phyloP scores from a whole-genome alignment of 768 basidiomycete species.

The Hirschioporus abietinus region DNA sequence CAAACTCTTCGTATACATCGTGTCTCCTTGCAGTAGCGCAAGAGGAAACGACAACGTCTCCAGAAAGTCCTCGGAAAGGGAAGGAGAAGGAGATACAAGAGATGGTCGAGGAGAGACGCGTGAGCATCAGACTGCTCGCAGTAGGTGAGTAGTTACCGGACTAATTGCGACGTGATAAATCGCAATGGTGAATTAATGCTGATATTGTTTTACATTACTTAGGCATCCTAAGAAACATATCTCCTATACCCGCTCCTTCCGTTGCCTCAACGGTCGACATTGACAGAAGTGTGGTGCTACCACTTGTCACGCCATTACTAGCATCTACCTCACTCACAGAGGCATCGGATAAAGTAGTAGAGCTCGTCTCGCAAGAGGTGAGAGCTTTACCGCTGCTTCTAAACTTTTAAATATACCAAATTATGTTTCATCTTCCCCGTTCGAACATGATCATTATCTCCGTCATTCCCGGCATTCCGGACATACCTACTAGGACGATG shows the following conservation, averaged over 20 bases:
- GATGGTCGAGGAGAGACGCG: conserved; percentile 39
- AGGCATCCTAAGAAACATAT: conserved; percentile 76
- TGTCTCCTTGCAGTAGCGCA: conserved; percentile 62
- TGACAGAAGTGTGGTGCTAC: conserved; percentile 67
- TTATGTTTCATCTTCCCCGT: background rate
- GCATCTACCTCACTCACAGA: conserved; percentile 52
- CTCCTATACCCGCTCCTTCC: conserved; percentile 68
- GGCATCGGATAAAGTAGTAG: conserved; percentile 41
- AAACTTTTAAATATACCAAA: background rate
- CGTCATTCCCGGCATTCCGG: background rate
- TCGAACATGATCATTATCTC: background rate
- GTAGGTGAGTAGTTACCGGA: conserved; percentile 46
- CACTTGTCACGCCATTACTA: conserved; percentile 63
- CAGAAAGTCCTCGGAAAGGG: conserved; percentile 16
- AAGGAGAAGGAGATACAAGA: conserved; percentile 27
- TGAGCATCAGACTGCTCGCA: conserved; percentile 59
- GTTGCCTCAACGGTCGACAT: conserved; percentile 57
- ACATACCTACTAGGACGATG: background rate
- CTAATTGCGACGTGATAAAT: background rate
- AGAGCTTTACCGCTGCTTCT: conserved; percentile 14
- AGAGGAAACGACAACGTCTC: conserved; percentile 20
- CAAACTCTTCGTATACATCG: conserved; percentile 54
- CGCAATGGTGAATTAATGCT: background rate
- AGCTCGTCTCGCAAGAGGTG: conserved; percentile 49
- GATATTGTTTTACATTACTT: background rate